These are phyloP conservation scores for Scheffersomyces titani DNA, from an alignment of 1,139 yeast species.

Conservation along the genomic window DNA sequence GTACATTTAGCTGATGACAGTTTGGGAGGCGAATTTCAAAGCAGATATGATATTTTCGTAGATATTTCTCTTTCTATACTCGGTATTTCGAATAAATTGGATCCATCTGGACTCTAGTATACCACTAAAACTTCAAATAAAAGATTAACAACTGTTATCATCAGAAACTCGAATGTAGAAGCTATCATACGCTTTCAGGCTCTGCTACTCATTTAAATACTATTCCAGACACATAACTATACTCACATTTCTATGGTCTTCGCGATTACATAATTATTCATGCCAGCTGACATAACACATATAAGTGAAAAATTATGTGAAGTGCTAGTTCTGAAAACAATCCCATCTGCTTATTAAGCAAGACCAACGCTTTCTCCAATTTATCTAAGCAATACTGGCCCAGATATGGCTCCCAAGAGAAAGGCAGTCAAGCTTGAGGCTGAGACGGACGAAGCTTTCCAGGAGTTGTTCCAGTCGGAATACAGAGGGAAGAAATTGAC, in stretches of 20 bases:
- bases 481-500: constrained; percentile 85
- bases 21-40: too few relatives aligned
- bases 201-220: too few relatives aligned
- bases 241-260: neutral
- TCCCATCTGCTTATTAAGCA: neutral
- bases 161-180: too few relatives aligned
- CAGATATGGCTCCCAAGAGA: constrained; percentile 16
- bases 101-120: too few relatives aligned
- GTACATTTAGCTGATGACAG: too few relatives aligned
- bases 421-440: constrained; percentile 16
- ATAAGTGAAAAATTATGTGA: neutral
- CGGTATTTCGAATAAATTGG: too few relatives aligned
- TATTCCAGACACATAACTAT: neutral
- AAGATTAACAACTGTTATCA: too few relatives aligned
- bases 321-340: neutral
- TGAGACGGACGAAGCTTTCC: constrained; percentile 55
- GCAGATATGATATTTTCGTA: too few relatives aligned
- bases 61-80: too few relatives aligned
- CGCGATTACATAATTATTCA: neutral
- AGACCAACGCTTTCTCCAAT: neutral
- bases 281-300: neutral
- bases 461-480: constrained; percentile 73
- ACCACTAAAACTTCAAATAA: too few relatives aligned
- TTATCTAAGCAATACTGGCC: neutral
- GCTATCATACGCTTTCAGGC: neutral